A percentile compares a stretch with the other conserved stretches of the same genome.
Evolutionary conservation across 2,329 filamentous ascomycete species (phyloP).

Genomic region (Aspergillus caelatus): DNA sequence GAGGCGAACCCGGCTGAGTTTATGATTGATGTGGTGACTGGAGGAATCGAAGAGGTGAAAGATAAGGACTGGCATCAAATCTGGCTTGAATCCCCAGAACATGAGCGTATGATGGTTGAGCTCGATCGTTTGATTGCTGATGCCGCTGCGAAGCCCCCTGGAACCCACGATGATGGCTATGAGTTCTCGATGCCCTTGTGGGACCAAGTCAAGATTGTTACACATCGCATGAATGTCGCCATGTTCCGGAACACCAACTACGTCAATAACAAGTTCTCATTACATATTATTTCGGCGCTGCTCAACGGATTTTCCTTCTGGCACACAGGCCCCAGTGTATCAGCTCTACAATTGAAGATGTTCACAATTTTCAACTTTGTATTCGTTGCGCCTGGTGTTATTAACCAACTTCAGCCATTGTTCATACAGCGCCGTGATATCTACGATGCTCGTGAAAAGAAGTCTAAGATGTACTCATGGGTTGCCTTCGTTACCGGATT

Average conservation of each 20-base stretch:
- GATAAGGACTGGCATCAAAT: constrained; percentile 70
- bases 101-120: constrained; percentile 59
- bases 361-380: constrained; percentile 69
- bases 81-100: constrained; percentile 67
- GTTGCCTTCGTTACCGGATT: constrained; percentile 71
- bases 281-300: constrained; percentile 54
- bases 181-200: constrained; percentile 68
- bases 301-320: constrained; percentile 65
- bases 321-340: constrained; percentile 64
- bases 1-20: constrained; percentile 65
- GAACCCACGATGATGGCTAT: constrained; percentile 44
- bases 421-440: constrained; percentile 70
- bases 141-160: constrained; percentile 46
- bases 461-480: constrained; percentile 74
- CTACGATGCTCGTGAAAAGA: constrained; percentile 69
- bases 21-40: constrained; percentile 54
- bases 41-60: constrained; percentile 46
- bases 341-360: constrained; percentile 71
- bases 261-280: constrained; percentile 63
- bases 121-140: constrained; percentile 64
- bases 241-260: constrained; percentile 70
- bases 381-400: constrained; percentile 52
- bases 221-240: constrained; percentile 66
- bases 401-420: constrained; percentile 61
- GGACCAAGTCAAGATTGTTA: constrained; percentile 66